Evolutionary conservation across 495 filamentous ascomycete genomes (phyloP).

Genomic region (Aspergillus incahuasiensis): DNA sequence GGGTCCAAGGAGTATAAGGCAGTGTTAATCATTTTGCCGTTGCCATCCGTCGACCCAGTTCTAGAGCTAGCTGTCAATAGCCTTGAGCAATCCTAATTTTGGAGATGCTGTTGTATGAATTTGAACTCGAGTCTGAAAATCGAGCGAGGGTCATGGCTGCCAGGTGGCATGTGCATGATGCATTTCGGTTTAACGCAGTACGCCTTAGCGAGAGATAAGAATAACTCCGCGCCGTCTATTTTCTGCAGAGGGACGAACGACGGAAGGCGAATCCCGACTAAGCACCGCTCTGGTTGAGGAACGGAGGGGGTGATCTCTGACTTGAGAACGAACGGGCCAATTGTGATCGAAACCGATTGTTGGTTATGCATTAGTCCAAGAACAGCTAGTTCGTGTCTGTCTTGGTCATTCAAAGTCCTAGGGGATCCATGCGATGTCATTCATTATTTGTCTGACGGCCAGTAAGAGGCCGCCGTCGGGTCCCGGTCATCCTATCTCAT

Average conservation of each 20-base stretch:
- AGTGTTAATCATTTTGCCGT: neutral
- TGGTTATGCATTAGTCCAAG: conserved; percentile 1
- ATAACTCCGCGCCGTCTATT: conserved; percentile 4
- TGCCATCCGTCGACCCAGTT: neutral
- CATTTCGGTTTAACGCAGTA: conserved; percentile 2
- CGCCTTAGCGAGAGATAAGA: neutral
- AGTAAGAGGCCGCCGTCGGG: neutral
- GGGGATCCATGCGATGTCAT: neutral
- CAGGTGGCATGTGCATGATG: neutral
- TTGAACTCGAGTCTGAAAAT: neutral
- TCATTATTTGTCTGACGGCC: neutral
- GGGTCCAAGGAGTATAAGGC: neutral
- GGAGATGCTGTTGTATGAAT: neutral
- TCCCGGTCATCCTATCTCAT: neutral
- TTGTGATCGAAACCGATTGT: neutral
- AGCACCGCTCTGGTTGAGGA: neutral
- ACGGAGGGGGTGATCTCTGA: conserved; percentile 3
- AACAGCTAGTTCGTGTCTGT: conserved; percentile 2
- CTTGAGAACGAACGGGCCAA: neutral
- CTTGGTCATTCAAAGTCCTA: neutral
- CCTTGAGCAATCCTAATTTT: neutral
- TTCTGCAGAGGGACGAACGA: conserved; percentile 3
- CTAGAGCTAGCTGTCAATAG: neutral
- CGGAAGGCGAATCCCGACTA: neutral
- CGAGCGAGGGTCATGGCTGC: neutral